phyloP scores from a whole-genome alignment of 1,284 basidiomycete species.

The Stygiomarasmius scandens region DNA sequence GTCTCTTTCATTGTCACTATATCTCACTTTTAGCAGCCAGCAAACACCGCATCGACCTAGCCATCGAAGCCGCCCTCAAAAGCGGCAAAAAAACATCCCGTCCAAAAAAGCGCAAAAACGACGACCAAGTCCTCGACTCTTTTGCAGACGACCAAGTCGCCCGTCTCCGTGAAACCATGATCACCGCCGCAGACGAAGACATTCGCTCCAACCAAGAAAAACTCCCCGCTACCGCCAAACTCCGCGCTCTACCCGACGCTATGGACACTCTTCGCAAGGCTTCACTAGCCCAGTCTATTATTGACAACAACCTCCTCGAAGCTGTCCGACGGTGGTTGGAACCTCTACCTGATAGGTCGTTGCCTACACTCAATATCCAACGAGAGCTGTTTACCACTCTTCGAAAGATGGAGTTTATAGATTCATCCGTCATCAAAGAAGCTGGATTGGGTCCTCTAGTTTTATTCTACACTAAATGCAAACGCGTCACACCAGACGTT shows the following conservation, averaged over 20 bases:
- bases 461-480: slow-evolving; percentile 95
- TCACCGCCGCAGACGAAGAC: slow-evolving; percentile 85
- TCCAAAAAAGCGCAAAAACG: slow-evolving; percentile 73
- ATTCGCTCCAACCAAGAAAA: slow-evolving; percentile 80
- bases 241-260: slow-evolving; percentile 84
- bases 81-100: slow-evolving; percentile 63
- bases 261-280: slow-evolving; percentile 93
- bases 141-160: slow-evolving; percentile 93
- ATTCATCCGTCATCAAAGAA: slow-evolving; percentile 90
- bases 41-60: slow-evolving; percentile 67
- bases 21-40: slow-evolving; percentile 44
- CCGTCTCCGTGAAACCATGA: slow-evolving; percentile 84
- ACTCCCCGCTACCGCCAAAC: slow-evolving; percentile 85
- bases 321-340: slow-evolving; percentile 94
- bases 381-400: slow-evolving; percentile 88
- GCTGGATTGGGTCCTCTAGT: slow-evolving; percentile 90
- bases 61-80: slow-evolving; percentile 87
- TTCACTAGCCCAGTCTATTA: slow-evolving; percentile 88
- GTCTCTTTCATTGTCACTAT: not conserved
- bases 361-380: slow-evolving; percentile 96
- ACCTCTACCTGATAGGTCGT: slow-evolving; percentile 88
- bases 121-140: slow-evolving; percentile 80
- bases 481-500: slow-evolving; percentile 84
- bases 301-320: slow-evolving; percentile 94
- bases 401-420: slow-evolving; percentile 89